Percentiles rank a stretch among this genome's conserved stretches.
Evolutionary conservation across 306 rosid genomes (phyloP).

Genomic region (Inga oerstediana): DNA sequence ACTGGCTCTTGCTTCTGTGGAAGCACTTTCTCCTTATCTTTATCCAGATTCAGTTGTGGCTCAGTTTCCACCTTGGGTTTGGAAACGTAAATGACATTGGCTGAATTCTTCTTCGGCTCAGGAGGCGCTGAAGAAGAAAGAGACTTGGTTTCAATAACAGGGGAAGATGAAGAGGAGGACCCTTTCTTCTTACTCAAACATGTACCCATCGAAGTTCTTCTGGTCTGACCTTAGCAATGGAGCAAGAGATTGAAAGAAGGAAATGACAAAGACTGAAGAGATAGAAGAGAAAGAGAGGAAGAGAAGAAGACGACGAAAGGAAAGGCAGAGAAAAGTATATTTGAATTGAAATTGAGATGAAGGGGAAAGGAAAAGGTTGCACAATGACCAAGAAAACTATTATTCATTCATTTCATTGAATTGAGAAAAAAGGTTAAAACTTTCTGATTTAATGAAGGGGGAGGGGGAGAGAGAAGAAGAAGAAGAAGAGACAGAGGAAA

Average conservation of each 20-base stretch:
- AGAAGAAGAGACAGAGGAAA: conserved; percentile 8
- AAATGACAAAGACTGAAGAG: background rate
- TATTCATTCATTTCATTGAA: conserved; percentile 23
- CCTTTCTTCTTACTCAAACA: conserved; percentile 88
- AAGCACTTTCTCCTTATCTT: conserved; percentile 21
- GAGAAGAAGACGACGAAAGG: background rate
- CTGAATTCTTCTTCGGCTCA: conserved; percentile 27
- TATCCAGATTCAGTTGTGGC: conserved; percentile 35
- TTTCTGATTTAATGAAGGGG: conserved; percentile 25
- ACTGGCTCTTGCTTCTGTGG: conserved; percentile 34
- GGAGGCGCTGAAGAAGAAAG: conserved; percentile 35
- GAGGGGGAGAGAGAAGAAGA: conserved; percentile 12
- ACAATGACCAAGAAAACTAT: conserved; percentile 42
- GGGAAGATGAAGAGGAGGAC: conserved; percentile 30
- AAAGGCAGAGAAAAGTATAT: background rate
- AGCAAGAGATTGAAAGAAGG: conserved; percentile 1
- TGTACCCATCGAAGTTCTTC: conserved; percentile 65
- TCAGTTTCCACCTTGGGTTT: conserved; percentile 30
- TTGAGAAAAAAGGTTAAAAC: conserved; percentile 27
- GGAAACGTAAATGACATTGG: conserved; percentile 19
- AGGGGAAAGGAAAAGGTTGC: conserved; percentile 16
- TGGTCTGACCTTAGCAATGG: conserved; percentile 3
- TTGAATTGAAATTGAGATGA: conserved; percentile 40
- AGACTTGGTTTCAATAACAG: conserved; percentile 28
- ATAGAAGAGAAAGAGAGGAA: background rate